Evolutionary conservation across 257 asterid species (phyloP).

Genomic region (Solanum neorickii): DNA sequence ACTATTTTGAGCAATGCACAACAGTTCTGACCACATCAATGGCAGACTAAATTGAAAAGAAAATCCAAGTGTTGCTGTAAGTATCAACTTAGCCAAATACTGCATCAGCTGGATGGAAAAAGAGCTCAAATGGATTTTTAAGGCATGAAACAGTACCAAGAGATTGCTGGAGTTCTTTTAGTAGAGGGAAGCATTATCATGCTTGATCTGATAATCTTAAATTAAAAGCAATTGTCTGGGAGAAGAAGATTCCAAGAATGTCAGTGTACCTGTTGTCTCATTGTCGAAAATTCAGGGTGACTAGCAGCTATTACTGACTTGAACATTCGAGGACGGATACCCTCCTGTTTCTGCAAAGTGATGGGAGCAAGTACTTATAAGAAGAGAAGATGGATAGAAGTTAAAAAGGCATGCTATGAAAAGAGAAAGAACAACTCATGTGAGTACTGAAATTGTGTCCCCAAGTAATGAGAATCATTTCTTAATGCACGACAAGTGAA

Average conservation of each 20-base stretch:
- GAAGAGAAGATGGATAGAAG: not conserved
- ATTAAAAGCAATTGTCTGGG: not conserved
- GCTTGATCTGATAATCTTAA: not conserved
- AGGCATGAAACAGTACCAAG: not conserved
- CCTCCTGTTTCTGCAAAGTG: constrained; percentile 73
- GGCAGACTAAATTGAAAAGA: not conserved
- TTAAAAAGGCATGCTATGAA: not conserved
- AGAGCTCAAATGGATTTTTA: not conserved
- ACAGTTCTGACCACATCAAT: not conserved
- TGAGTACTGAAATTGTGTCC: not conserved
- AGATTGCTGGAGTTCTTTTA: not conserved
- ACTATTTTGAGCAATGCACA: not conserved
- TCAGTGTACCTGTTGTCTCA: constrained; percentile 84
- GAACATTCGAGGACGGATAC: constrained; percentile 98
- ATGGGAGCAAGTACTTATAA: not conserved
- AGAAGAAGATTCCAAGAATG: not conserved
- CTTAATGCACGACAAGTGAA: not conserved
- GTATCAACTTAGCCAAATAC: not conserved
- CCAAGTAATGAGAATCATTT: not conserved
- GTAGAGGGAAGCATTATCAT: not conserved
- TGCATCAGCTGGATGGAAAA: not conserved
- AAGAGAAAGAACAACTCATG: not conserved
- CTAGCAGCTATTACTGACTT: constrained; percentile 96
- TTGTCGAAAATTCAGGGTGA: constrained; percentile 94
- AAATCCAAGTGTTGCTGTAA: not conserved